Base-by-base conservation (phyloP, 192 early-diverging fungal genomes). In the Coemansia sp. region DNA sequence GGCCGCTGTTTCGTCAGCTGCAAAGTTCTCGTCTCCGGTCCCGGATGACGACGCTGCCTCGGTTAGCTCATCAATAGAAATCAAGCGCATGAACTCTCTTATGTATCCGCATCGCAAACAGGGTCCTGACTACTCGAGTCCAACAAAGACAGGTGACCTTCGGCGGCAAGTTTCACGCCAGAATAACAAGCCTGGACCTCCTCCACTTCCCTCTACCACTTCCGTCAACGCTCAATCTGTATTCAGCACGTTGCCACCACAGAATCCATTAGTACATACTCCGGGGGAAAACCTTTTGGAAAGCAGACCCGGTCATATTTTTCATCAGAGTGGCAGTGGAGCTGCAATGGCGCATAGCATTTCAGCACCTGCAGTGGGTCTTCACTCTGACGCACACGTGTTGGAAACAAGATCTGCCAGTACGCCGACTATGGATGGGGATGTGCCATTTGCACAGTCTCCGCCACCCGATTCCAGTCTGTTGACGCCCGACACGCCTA, bases 401-500 rank as follows among this genome's bases (percentile, higher is more conserved):
- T 14, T 46, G 39, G 39, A 46, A 46, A 14, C 39, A 46, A 46
- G 39, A 46, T 46, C 39, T 46, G 17, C 39, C 14, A 46, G 39
- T 17, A 29, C 33, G 46, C 3, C 19, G 23, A 7, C 50, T 2
- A 24, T 8, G 19, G 20, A 21, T 10, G 29, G 9, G 4, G 31
- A 31, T 21, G 9, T 33, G 19, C 31, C 57, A 33, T 19, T 21
- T 17, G 6, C 52, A 10, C 36, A 61, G 1, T 14, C 21, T 6
- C 10, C 42, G 31, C 54, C 68, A n/a, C 54, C 64, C 2, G 57
- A 22, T 51, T 55, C 50, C 11, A 76, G 64, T 36, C 31, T 76
- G 68, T 68, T 76, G 25, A 76, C 74, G 20, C 74, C 74, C 1
- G 74, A 70, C 36, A 76, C 74, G 3, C 74, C 74, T 14, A 53